Evolutionary conservation across 2,329 filamentous ascomycete genomes (phyloP).

Genomic region (Aspergillus tubingensis): DNA sequence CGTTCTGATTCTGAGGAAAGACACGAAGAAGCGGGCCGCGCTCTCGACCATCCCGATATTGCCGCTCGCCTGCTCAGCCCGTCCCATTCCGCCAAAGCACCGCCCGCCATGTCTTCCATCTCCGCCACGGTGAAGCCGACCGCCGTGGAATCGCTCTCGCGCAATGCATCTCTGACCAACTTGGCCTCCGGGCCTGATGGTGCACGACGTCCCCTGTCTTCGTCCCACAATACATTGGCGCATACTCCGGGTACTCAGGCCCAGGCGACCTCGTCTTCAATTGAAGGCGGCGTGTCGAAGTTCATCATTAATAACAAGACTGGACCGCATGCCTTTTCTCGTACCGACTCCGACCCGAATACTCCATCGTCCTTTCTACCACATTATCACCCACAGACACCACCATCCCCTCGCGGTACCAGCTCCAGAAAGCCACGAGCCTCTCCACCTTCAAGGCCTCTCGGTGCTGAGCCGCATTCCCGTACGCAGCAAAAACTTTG

Average conservation of each 20-base stretch:
- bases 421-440: conserved; percentile 31
- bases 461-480: conserved; percentile 44
- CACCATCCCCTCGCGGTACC: conserved; percentile 41
- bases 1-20: conserved; percentile 23
- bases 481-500: conserved; percentile 52
- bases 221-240: conserved; percentile 29
- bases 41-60: conserved; percentile 39
- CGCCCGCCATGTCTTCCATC: conserved; percentile 52
- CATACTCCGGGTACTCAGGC: conserved; percentile 34
- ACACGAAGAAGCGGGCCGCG: conserved; percentile 21
- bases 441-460: conserved; percentile 38
- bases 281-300: conserved; percentile 49
- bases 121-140: conserved; percentile 47
- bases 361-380: conserved; percentile 51
- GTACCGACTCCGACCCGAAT: conserved; percentile 47
- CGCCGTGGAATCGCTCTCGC: conserved; percentile 36
- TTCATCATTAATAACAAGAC: conserved; percentile 44
- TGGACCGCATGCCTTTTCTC: conserved; percentile 34
- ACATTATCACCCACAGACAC: conserved; percentile 50
- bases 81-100: conserved; percentile 46
- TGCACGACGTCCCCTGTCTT: conserved; percentile 34
- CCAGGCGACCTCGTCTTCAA: conserved; percentile 49
- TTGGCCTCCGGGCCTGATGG: conserved; percentile 36
- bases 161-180: conserved; percentile 40
- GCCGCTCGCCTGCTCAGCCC: conserved; percentile 41